Evolutionary conservation across 1,284 basidiomycete genomes (phyloP).

Genomic region (Irpex sp.): DNA sequence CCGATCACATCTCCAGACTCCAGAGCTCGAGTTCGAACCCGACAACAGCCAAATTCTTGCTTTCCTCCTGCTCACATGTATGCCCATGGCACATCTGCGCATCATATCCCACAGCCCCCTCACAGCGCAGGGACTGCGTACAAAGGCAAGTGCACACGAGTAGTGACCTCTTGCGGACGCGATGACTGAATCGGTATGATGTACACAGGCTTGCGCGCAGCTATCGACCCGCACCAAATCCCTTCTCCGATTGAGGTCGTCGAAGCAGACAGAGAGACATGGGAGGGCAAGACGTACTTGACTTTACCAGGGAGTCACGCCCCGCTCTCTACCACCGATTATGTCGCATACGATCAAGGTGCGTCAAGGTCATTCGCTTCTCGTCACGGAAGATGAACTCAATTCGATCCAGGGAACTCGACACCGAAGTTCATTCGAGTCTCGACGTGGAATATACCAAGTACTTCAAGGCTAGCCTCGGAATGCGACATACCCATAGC

Average conservation of each 20-base stretch:
- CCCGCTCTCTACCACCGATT: slow-evolving; percentile 88
- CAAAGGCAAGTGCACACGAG: slow-evolving; percentile 39
- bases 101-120: slow-evolving; percentile 75
- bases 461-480: slow-evolving; percentile 75
- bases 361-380: slow-evolving; percentile 15
- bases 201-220: slow-evolving; percentile 64
- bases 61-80: slow-evolving; percentile 15
- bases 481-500: slow-evolving; percentile 86
- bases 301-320: slow-evolving; percentile 76
- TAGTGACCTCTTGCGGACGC: neutral
- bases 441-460: slow-evolving; percentile 75
- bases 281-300: slow-evolving; percentile 76
- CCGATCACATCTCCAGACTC: too few species aligned
- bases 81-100: slow-evolving; percentile 18
- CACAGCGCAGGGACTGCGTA: slow-evolving; percentile 74
- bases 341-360: slow-evolving; percentile 92
- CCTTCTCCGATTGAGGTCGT: slow-evolving; percentile 88
- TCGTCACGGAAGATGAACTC: neutral
- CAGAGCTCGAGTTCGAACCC: neutral
- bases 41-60: neutral
- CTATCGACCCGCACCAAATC: slow-evolving; percentile 89
- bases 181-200: neutral
- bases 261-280: slow-evolving; percentile 81
- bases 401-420: slow-evolving; percentile 51
- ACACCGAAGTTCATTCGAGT: slow-evolving; percentile 65